These are phyloP conservation scores for Ophiostoma pallidulum DNA, from an alignment of 2,329 filamentous ascomycete species.

Conservation along the genomic window DNA sequence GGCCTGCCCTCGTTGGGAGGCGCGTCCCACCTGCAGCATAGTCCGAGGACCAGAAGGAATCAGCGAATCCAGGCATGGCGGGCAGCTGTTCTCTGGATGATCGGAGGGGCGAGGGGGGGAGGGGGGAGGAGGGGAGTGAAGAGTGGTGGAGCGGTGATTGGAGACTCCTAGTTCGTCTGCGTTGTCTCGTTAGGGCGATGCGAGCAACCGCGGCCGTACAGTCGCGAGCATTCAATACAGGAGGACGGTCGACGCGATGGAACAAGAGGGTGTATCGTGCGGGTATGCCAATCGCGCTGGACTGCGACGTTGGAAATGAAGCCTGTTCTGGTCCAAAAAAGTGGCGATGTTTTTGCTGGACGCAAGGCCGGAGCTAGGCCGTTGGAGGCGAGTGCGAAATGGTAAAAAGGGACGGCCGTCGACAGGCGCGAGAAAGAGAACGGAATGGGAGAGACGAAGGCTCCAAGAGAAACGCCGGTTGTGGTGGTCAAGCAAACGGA, in stretches of 20 bases:
- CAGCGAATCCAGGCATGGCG: conserved; percentile 79
- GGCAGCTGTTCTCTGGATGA: conserved; percentile 9
- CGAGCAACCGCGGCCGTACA: background rate
- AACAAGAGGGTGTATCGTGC: background rate
- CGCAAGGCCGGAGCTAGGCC: too few species aligned
- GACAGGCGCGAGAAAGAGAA: background rate
- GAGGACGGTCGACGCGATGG: background rate
- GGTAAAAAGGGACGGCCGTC: background rate
- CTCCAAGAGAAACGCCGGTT: background rate
- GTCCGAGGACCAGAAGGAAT: conserved; percentile 96
- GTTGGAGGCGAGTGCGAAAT: background rate
- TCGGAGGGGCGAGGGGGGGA: background rate
- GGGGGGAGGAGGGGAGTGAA: background rate
- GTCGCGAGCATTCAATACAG: background rate
- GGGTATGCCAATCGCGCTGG: too few species aligned
- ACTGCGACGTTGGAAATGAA: too few species aligned
- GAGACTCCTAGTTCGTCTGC: background rate
- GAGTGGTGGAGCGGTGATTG: background rate
- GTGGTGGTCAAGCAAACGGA: conserved; percentile 1
- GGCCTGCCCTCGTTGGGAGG: too few species aligned
- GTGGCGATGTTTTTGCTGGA: too few species aligned
- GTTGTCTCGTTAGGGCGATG: conserved; percentile 2
- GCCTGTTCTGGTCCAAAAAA: too few species aligned
- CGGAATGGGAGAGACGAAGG: too few species aligned
- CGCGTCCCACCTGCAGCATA: conserved; percentile 74